Percentiles rank a stretch among this genome's conserved stretches.
Evolutionary conservation across 805 yeast genomes (phyloP).

Genomic region (Metschnikowia lochheadii): DNA sequence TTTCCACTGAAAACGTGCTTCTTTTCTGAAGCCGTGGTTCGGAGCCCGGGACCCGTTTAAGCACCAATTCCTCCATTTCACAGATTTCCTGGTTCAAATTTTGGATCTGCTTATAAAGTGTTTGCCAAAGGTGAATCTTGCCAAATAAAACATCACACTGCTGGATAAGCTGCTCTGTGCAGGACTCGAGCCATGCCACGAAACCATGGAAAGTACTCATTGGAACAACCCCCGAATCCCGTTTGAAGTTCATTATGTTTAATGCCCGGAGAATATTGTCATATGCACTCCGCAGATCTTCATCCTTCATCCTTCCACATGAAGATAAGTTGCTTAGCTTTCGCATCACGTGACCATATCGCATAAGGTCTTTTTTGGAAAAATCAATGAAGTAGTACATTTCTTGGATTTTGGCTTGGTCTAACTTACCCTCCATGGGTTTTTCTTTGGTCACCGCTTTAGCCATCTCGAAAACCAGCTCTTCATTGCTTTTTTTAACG

Average conservation of each 20-base stretch:
- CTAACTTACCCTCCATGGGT: conserved; percentile 5
- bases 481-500: not conserved
- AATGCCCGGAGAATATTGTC: not conserved
- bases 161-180: conserved; percentile 21
- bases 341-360: conserved; percentile 25
- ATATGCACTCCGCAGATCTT: conserved; percentile 23
- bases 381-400: conserved; percentile 47
- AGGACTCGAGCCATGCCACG: conserved; percentile 22
- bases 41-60: not conserved
- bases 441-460: conserved; percentile 22
- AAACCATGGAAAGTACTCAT: not conserved
- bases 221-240: not conserved
- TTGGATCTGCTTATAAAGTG: conserved; percentile 23
- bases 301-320: conserved; percentile 29
- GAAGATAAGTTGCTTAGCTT: conserved; percentile 35
- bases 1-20: conserved; percentile 8
- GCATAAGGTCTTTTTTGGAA: conserved; percentile 40
- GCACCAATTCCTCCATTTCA: not conserved
- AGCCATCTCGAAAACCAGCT: conserved; percentile 31
- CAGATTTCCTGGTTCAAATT: conserved; percentile 26
- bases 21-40: not conserved
- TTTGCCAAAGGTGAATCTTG: conserved; percentile 30
- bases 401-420: conserved; percentile 28
- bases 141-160: conserved; percentile 22
- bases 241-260: not conserved